These are phyloP conservation scores for Rhinocladiella similis DNA, from an alignment of 2,329 filamentous ascomycete species.

Conservation along the genomic window DNA sequence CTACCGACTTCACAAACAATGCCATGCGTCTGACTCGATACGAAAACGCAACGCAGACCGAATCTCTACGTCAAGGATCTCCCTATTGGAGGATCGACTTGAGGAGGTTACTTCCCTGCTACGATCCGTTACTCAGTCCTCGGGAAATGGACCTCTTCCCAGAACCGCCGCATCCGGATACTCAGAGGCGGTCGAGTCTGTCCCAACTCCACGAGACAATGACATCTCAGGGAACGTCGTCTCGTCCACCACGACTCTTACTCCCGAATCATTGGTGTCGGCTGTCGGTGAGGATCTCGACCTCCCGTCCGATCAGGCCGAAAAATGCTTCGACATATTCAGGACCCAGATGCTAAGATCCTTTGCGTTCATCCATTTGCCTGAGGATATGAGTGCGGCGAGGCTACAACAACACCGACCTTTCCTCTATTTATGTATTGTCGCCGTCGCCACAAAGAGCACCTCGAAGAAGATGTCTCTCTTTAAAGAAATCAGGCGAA, in stretches of 20 bases:
- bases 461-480: background rate
- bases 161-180: background rate
- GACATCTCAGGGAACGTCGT: background rate
- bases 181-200: background rate
- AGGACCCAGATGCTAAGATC: background rate
- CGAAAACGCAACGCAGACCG: constrained; percentile 31
- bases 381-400: background rate
- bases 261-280: background rate
- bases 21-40: constrained; percentile 40
- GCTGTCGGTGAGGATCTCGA: background rate
- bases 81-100: constrained; percentile 34
- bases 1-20: constrained; percentile 43
- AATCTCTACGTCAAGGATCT: constrained; percentile 25
- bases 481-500: background rate
- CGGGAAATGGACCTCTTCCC: background rate
- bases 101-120: constrained; percentile 35
- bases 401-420: background rate
- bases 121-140: constrained; percentile 26
- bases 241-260: background rate
- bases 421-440: constrained; percentile 1
- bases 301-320: background rate
- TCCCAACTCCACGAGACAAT: background rate
- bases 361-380: constrained; percentile 5
- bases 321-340: constrained; percentile 1
- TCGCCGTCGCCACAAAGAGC: background rate